A percentile compares a stretch with the other conserved stretches of the same genome.
Conservation (phyloP, 805 yeast genomes). For the Blastobotrys terrestris region DNA sequence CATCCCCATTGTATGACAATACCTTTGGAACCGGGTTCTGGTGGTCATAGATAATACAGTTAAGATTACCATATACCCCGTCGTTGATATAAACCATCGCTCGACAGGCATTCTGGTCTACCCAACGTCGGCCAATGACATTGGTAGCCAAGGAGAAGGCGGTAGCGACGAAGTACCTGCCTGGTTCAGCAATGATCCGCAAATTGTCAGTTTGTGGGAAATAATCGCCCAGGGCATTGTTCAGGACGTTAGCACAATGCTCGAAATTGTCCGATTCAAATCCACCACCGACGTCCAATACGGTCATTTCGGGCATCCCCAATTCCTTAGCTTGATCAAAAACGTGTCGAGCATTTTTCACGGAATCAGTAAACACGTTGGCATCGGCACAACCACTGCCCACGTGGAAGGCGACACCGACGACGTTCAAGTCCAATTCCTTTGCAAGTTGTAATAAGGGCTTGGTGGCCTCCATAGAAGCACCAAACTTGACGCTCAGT, state of each 20-base stretch:
- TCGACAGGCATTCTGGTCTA: conserved; percentile 29
- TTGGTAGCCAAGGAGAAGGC: conserved; percentile 81
- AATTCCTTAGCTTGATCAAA: conserved; percentile 51
- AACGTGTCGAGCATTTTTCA: conserved; percentile 59
- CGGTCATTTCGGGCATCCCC: conserved; percentile 42
- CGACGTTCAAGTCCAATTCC: conserved; percentile 54
- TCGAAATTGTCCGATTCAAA: conserved; percentile 57
- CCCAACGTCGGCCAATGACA: conserved; percentile 76
- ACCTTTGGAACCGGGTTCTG: conserved; percentile 70
- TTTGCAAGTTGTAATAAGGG: conserved; percentile 56
- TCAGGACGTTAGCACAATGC: conserved; percentile 52
- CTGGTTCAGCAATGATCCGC: conserved; percentile 83
- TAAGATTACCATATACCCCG: conserved; percentile 93
- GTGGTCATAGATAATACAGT: conserved; percentile 90
- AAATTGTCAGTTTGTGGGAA: conserved; percentile 46
- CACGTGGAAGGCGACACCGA: conserved; percentile 91
- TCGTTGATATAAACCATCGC: conserved; percentile 86
- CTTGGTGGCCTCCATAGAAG: conserved; percentile 49
- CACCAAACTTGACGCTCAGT: conserved; percentile 85
- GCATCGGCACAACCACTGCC: conserved; percentile 89
- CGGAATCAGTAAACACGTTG: conserved; percentile 59
- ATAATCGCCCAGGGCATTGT: conserved; percentile 45
- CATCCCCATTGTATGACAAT: conserved; percentile 45
- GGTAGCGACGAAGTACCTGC: conserved; percentile 78
- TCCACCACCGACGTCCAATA: conserved; percentile 93